Conservation (phyloP, 345 rosid genomes). For the Laguncularia racemosa region DNA sequence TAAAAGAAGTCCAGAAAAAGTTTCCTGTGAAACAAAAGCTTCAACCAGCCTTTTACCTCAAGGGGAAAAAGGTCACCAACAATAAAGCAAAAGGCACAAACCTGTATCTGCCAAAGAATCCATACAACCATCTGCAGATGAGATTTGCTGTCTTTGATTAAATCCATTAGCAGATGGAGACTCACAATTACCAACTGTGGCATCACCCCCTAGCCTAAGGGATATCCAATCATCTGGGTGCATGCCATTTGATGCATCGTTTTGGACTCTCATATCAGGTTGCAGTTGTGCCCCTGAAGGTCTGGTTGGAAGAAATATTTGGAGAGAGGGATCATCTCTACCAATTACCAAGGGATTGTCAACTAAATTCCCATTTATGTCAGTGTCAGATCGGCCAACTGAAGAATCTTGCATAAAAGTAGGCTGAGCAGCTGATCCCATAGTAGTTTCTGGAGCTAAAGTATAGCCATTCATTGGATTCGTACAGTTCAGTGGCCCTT, state of each 20-base stretch:
- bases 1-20: too few relatives aligned
- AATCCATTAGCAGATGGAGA: conserved; percentile 41
- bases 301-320: conserved; percentile 82
- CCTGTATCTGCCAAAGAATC: conserved; percentile 68
- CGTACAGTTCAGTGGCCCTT: conserved; percentile 41
- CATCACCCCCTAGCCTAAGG: conserved; percentile 82
- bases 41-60: too few relatives aligned
- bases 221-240: conserved; percentile 87
- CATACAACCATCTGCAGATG: conserved; percentile 39
- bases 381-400: conserved; percentile 39
- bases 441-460: conserved; percentile 47
- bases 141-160: conserved; percentile 43
- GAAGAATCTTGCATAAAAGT: conserved; percentile 38
- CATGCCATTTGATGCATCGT: conserved; percentile 63
- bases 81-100: conserved; percentile 35
- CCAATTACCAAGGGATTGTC: conserved; percentile 76
- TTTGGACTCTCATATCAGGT: conserved; percentile 51
- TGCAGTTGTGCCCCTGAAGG: conserved; percentile 62
- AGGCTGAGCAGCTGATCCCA: conserved; percentile 25
- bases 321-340: conserved; percentile 86
- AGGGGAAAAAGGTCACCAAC: conserved; percentile 1
- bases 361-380: conserved; percentile 57
- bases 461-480: conserved; percentile 56
- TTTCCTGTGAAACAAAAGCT: too few relatives aligned
- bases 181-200: conserved; percentile 39